Percentiles rank a stretch among this genome's conserved stretches.
Conservation (phyloP, 495 filamentous ascomycete species). For the Staphylotrichum tortipilum region DNA sequence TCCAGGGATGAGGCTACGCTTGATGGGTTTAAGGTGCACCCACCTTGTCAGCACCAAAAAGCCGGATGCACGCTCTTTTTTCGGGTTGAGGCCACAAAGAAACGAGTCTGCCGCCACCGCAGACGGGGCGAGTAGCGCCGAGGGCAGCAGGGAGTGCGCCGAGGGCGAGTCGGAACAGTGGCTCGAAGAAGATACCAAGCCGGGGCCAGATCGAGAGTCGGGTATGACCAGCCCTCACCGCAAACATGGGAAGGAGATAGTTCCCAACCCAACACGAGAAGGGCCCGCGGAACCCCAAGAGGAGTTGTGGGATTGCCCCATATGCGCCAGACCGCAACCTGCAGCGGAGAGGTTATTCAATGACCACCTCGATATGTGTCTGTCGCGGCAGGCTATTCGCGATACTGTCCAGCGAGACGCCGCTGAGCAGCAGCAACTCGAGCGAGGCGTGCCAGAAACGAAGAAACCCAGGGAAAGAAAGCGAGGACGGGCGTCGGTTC, state of each 20-base stretch:
- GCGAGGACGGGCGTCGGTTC: constrained; percentile 17
- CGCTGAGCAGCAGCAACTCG: constrained; percentile 9
- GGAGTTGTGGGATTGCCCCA: constrained; percentile 75
- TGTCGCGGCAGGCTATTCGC: constrained; percentile 76
- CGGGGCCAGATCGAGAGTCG: constrained; percentile 1
- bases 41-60: constrained; percentile 80
- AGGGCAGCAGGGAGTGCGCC: constrained; percentile 11
- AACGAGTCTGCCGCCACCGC: constrained; percentile 8
- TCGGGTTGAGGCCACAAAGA: constrained; percentile 47
- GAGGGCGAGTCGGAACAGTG: constrained; percentile 55
- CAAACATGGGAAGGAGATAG: constrained; percentile 44
- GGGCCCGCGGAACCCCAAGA: constrained; percentile 18
- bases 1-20: constrained; percentile 66
- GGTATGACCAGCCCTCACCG: constrained; percentile 13
- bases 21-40: constrained; percentile 85
- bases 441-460: constrained; percentile 17
- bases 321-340: constrained; percentile 64
- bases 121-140: background rate
- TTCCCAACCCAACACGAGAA: constrained; percentile 38
- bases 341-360: constrained; percentile 79
- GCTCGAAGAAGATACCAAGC: constrained; percentile 55
- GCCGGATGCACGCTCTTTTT: constrained; percentile 63
- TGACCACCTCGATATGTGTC: constrained; percentile 86
- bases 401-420: constrained; percentile 58
- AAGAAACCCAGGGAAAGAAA: constrained; percentile 31